A percentile compares a stretch with the other conserved stretches of the same genome.
phyloP scores from a whole-genome alignment of 768 basidiomycete genomes.

The Lactarius evosmus region DNA sequence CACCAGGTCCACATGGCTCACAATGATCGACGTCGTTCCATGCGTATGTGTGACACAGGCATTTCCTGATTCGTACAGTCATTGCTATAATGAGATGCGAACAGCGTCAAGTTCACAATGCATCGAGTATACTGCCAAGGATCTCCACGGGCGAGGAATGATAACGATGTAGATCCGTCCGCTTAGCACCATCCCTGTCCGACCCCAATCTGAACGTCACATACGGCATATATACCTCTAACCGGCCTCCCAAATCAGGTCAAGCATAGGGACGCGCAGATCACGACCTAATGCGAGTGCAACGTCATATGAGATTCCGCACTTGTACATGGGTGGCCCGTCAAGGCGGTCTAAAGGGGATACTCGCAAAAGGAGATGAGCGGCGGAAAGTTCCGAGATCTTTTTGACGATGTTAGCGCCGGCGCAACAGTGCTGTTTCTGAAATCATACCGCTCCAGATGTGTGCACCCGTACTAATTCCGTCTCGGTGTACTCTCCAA shows the following conservation, averaged over 20 bases:
- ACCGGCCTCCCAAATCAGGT: constrained; percentile 60
- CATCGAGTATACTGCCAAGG: not conserved
- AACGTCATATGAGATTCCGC: constrained; percentile 60
- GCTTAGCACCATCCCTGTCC: not conserved
- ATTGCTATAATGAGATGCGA: too few species aligned
- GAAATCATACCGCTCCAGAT: constrained; percentile 50
- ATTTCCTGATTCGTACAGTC: too few species aligned
- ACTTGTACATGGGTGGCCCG: constrained; percentile 69
- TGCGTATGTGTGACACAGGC: too few species aligned
- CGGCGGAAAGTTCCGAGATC: constrained; percentile 64
- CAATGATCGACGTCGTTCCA: not conserved
- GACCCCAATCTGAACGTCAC: not conserved
- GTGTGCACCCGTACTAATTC: constrained; percentile 62
- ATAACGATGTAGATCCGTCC: not conserved
- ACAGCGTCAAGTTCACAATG: not conserved
- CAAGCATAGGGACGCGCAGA: constrained; percentile 55
- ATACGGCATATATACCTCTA: not conserved
- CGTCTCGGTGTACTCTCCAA: constrained; percentile 74
- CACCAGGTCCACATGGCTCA: not conserved
- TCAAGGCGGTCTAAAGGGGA: constrained; percentile 61
- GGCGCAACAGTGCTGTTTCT: not conserved
- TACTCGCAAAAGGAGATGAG: constrained; percentile 64
- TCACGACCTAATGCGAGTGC: constrained; percentile 56
- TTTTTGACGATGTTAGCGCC: constrained; percentile 32
- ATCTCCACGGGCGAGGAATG: too few species aligned